Base-by-base conservation (phyloP, 83 land plant genomes). In the Diphasiastrum complanatum region DNA sequence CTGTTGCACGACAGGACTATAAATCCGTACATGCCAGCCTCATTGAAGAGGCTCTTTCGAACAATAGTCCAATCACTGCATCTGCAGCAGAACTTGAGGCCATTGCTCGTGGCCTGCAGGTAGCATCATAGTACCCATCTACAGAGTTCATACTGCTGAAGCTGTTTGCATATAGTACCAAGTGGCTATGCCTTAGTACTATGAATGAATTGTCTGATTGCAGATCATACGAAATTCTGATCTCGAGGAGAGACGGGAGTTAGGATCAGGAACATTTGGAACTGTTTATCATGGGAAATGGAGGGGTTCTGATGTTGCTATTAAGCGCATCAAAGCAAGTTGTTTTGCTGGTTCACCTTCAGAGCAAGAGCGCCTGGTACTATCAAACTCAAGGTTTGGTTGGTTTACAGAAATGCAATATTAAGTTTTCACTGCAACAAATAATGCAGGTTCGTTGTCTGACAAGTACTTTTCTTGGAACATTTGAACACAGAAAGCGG, bases 181-280 rank as follows among this genome's bases (percentile, higher is more conserved):
- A 14, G 24, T 20, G 23, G 40, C 16, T 14, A 29, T 24, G 4
- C 33, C 2, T 54, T 16, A 24, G 23, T 51, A 25, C 20, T 12
- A 48, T 5, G 20, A 48, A 8, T 11, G n/a, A n/a, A n/a, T n/a
- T n/a, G 6, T 12, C 24, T 50, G 65, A 60, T 8, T 34, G 45
- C 77, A 85, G 90, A 79, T 79, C 10, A 82, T 85, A 71, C 79
- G 60, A 63, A 68, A 85, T 72, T 72, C 67, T 19, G 86, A 85
- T 47, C 83, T 85, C 58, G 86, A 82, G 66, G 90, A 85, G 46
- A 34, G 74, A 25, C 60, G 77, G 36, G 90, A 79, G 52, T 58
- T 85, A 38, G 90, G 90, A 37, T 82, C 90, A 45, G 90, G 90
- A 45, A 82, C 90, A 23, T 82, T 77, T 77, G 85, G 85, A 46